These are phyloP conservation scores for Leccinellum rugosiceps DNA, from an alignment of 768 basidiomycete genomes.

Conservation along the genomic window DNA sequence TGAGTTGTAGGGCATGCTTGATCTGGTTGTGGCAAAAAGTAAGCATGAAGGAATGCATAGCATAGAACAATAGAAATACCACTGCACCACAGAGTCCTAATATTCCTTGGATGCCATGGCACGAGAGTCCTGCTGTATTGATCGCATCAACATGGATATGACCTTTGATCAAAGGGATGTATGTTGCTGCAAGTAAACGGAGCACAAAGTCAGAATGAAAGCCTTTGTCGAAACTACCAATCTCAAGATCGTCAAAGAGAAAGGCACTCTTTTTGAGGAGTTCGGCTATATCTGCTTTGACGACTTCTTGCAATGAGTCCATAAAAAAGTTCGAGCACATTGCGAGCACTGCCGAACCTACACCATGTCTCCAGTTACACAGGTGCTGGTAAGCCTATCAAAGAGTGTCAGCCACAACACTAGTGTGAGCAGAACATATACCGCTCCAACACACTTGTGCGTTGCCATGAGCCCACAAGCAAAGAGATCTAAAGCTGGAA, in stretches of 20 bases:
- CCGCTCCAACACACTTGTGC: neutral
- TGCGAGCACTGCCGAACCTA: neutral
- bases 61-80: neutral
- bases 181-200: neutral
- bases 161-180: neutral
- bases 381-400: neutral
- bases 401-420: neutral
- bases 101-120: neutral
- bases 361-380: neutral
- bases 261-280: neutral
- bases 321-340: neutral
- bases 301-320: neutral
- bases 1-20: neutral
- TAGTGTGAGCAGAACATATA: neutral
- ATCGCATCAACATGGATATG: neutral
- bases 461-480: neutral
- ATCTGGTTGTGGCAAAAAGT: neutral
- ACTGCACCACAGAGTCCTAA: neutral
- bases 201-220: neutral
- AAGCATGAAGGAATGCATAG: neutral
- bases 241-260: neutral
- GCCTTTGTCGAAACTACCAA: neutral
- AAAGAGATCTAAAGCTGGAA: neutral
- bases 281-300: fast-evolving
- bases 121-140: neutral